A percentile compares a stretch with the other conserved stretches of the same genome.
Evolutionary conservation across 441 rosid species (phyloP).

Genomic region (Erysimum cheiri): DNA sequence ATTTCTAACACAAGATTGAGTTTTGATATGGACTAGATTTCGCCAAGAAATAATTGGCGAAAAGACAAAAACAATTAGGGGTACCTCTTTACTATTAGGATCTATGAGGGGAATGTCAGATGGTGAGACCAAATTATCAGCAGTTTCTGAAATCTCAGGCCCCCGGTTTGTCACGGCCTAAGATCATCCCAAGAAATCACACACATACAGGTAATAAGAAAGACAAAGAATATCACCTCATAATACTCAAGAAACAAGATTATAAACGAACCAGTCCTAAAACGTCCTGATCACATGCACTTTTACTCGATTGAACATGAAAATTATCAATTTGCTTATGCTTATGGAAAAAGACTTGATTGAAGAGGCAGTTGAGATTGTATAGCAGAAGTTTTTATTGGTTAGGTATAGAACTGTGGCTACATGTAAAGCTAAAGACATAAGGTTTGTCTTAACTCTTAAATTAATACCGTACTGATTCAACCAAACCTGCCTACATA

Average conservation of each 20-base stretch:
- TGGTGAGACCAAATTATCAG: conserved; percentile 49
- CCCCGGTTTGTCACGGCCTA: conserved; percentile 56
- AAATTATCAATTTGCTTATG: not conserved
- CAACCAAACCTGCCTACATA: conserved; percentile 16
- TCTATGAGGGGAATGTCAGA: conserved; percentile 59
- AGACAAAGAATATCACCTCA: conserved; percentile 21
- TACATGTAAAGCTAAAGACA: not conserved
- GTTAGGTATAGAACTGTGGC: not conserved
- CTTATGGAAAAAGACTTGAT: not conserved
- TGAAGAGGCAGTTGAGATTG: not conserved
- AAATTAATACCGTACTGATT: conserved; percentile 3
- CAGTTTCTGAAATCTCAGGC: conserved; percentile 54
- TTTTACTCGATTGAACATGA: conserved; percentile 15
- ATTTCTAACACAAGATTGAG: conserved; percentile 9
- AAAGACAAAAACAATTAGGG: conserved; percentile 21
- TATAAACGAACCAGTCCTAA: conserved; percentile 1
- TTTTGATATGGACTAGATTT: conserved; percentile 29
- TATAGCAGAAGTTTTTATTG: not conserved
- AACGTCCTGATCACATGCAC: not conserved
- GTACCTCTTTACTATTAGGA: conserved; percentile 53
- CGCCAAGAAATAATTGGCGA: conserved; percentile 11
- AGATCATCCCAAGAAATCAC: conserved; percentile 43
- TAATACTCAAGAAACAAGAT: not conserved
- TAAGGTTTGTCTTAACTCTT: not conserved
- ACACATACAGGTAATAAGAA: conserved; percentile 30